These are phyloP conservation scores for Arctium lappa DNA, from an alignment of 129 eudicot species.

Conservation along the genomic window DNA sequence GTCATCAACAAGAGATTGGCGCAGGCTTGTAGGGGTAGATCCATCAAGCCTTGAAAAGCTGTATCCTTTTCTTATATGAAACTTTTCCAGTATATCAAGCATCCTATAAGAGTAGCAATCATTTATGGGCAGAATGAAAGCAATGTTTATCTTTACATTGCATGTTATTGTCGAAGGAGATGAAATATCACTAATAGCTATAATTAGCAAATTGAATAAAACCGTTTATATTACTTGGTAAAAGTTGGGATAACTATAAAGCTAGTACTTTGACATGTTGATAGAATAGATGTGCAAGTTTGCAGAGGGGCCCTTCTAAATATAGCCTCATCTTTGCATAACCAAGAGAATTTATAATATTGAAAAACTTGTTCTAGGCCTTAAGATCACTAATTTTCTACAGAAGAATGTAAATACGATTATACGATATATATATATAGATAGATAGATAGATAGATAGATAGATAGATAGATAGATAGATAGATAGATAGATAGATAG, in stretches of 20 bases:
- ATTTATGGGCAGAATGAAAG: slow-evolving; percentile 19
- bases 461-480: too few relatives aligned
- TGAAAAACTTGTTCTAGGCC: not conserved
- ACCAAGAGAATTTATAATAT: not conserved
- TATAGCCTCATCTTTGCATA: not conserved
- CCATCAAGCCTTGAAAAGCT: slow-evolving; percentile 92
- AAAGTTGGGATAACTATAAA: not conserved
- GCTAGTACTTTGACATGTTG: not conserved
- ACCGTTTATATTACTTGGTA: not conserved
- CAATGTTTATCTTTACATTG: not conserved
- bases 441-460: too few relatives aligned
- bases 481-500: too few relatives aligned
- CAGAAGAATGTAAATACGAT: not conserved
- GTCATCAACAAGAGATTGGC: slow-evolving; percentile 91
- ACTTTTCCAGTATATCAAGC: slow-evolving; percentile 87
- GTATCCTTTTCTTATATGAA: slow-evolving; percentile 82
- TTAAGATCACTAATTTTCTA: not conserved
- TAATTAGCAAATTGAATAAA: not conserved
- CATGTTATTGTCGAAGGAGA: not conserved
- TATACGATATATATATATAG: too few relatives aligned
- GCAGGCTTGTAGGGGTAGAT: slow-evolving; percentile 77
- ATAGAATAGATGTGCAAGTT: not conserved
- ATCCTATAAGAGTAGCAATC: slow-evolving; percentile 47
- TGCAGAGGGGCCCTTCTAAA: not conserved
- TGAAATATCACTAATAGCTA: not conserved